Evolutionary conservation across 371 early-diverging fungal species (phyloP), one percentile per base, ranked within the genome.

Genomic region (Saksenaea vasiformis): DNA sequence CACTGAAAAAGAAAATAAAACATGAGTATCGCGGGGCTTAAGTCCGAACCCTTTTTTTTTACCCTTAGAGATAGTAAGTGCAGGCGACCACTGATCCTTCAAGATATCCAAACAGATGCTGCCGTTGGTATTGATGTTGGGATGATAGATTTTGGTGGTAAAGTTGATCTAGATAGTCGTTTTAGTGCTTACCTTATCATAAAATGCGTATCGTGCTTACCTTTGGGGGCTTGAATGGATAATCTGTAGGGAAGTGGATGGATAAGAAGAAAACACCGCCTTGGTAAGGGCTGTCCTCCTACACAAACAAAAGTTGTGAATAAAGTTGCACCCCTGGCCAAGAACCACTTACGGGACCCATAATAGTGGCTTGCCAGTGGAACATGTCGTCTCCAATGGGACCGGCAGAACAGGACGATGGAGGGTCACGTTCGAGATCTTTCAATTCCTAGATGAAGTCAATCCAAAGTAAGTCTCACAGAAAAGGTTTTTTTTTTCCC

Each of bases 141-240:
- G 98, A 84, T 99, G 99, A 73, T 97, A 99, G 67, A 99, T 98
- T 65, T 93, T 85, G 57, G 99, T 98, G 58, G 95, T 91, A 82
- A 99, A 99, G 83, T 87, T 93, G 67, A 99, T 89, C 88, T 90
- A 72, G 14, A 41, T 19, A 55, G 27, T 39, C 58, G 9, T 36
- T 19, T 35, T 31, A 51, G 64, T 15, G 57, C 22, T 13, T 22
- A 54, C 31, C 31, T 17, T 54, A 36, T 34, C 31, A 14, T 35
- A 67, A 56, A 27, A 28, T 14, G 19, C 55, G 19, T 3, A 53
- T 28, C 26, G 9, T 27, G 24, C 41, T 55, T 75, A 87, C 89
- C 91, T 96, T 96, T 72, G 99, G 99, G 55, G 99, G 98, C 88
- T 98, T 98, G 90, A 99, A 99, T 53, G 99, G 99, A 74, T 99